These are phyloP conservation scores for Nicotiana rustica DNA, from an alignment of 305 asterid genomes.

Conservation along the genomic window DNA sequence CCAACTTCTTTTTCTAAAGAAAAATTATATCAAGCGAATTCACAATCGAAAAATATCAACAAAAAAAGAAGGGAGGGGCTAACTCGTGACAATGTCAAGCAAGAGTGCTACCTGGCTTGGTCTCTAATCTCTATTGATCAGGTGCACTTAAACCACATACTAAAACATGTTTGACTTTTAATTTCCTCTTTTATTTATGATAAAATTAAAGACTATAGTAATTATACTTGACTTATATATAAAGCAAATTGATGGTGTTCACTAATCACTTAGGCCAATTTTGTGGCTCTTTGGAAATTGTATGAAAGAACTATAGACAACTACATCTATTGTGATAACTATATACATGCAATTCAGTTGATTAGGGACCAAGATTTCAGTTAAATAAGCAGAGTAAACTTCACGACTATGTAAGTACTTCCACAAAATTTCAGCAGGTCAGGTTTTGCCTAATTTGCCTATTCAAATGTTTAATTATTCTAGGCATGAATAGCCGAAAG, in stretches of 20 bases:
- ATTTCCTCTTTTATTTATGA: not conserved
- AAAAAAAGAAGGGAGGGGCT: not conserved
- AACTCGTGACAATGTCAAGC: not conserved
- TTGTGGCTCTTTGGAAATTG: not conserved
- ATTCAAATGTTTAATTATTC: not conserved
- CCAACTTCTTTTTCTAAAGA: accelerated
- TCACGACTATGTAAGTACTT: not conserved
- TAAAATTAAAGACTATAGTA: not conserved
- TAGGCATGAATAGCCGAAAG: not conserved
- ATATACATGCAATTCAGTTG: not conserved
- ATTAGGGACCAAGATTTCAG: not conserved
- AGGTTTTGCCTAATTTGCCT: not conserved
- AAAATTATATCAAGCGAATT: not conserved
- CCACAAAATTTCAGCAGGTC: not conserved
- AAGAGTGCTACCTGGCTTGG: not conserved
- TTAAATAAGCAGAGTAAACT: not conserved
- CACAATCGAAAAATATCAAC: not conserved
- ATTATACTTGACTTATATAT: not conserved
- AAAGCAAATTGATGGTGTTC: not conserved
- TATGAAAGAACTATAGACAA: not conserved
- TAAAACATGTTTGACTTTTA: not conserved
- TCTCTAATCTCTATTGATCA: not conserved
- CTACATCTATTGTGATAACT: not conserved
- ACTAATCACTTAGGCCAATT: not conserved
- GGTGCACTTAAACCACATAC: not conserved